Conservation (phyloP, 352 stramenopile species). For the Phytophthora pisi region DNA sequence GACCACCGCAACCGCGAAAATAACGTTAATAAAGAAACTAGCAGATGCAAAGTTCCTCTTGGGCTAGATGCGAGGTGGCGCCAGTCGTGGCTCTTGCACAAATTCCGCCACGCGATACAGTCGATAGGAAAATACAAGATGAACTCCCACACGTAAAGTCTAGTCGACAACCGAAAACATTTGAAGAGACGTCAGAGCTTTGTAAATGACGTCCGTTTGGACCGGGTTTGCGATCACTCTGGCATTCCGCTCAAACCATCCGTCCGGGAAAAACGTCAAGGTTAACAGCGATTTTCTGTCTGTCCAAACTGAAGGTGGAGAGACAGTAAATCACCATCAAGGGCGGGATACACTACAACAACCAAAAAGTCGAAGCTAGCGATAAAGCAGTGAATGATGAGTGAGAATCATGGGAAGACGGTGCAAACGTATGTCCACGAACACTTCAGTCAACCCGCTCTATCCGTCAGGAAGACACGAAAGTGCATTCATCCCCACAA, state of each 20-base stretch:
- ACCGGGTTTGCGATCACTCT: constrained; percentile 31
- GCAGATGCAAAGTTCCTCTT: constrained; percentile 12
- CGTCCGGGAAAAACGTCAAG: constrained; percentile 36
- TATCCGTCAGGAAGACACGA: not conserved
- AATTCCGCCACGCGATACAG: constrained; percentile 2
- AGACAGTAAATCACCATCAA: constrained; percentile 34
- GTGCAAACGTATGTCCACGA: not conserved
- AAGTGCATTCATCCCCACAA: not conserved
- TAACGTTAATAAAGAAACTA: not conserved
- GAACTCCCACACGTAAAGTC: constrained; percentile 12
- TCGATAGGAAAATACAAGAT: constrained; percentile 10
- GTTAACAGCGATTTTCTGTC: constrained; percentile 36
- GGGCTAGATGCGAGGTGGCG: constrained; percentile 6
- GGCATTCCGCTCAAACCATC: constrained; percentile 35
- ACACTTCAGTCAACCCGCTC: not conserved
- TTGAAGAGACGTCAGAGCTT: constrained; percentile 35
- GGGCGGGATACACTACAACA: constrained; percentile 33
- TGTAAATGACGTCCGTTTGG: constrained; percentile 25
- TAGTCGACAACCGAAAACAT: constrained; percentile 18
- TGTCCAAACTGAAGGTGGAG: constrained; percentile 33
- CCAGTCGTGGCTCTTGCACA: constrained; percentile 5
- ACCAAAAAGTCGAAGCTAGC: constrained; percentile 40
- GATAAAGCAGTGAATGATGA: not conserved
- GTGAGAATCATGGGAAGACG: not conserved
- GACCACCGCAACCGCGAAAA: constrained; percentile 6